phyloP scores from a whole-genome alignment of 1,284 basidiomycete species.

The Sphaerobolus stellatus region DNA sequence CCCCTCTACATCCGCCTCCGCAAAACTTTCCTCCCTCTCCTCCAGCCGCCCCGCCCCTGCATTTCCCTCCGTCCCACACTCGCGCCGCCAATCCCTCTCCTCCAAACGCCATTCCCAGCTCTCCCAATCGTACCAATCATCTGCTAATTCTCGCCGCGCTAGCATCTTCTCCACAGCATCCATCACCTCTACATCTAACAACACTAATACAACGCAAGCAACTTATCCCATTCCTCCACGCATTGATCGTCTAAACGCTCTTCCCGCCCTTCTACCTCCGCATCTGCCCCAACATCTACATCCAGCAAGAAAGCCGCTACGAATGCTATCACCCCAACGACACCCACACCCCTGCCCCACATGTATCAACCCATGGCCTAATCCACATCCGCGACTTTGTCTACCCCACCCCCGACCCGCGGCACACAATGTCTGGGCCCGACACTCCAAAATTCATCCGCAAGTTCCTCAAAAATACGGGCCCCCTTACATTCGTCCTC shows the following conservation, averaged over 20 bases:
- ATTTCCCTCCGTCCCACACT: constrained; percentile 55
- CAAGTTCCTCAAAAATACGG: constrained; percentile 8
- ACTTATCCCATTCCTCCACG: too few species aligned
- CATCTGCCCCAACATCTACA: too few species aligned
- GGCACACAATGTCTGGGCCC: constrained; percentile 53
- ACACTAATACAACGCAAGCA: too few species aligned
- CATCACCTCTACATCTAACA: too few species aligned
- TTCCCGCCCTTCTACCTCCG: too few species aligned
- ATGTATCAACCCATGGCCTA: constrained; percentile 3
- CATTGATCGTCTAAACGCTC: too few species aligned
- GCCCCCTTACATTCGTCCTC: constrained; percentile 38
- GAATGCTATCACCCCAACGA: not conserved
- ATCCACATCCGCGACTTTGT: constrained; percentile 67
- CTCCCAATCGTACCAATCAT: too few species aligned
- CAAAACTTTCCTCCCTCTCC: constrained; percentile 40
- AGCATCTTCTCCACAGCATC: too few species aligned
- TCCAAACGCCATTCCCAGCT: too few species aligned
- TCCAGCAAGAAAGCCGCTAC: too few species aligned
- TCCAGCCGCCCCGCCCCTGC: constrained; percentile 60
- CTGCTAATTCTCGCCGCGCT: too few species aligned
- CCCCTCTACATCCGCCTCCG: constrained; percentile 13
- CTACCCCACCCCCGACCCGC: constrained; percentile 49
- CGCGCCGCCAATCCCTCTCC: too few species aligned
- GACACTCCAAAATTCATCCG: constrained; percentile 37
- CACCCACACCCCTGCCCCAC: not conserved